Evolutionary conservation across 345 rosid species (phyloP).

Genomic region (Gossypium longicalyx): DNA sequence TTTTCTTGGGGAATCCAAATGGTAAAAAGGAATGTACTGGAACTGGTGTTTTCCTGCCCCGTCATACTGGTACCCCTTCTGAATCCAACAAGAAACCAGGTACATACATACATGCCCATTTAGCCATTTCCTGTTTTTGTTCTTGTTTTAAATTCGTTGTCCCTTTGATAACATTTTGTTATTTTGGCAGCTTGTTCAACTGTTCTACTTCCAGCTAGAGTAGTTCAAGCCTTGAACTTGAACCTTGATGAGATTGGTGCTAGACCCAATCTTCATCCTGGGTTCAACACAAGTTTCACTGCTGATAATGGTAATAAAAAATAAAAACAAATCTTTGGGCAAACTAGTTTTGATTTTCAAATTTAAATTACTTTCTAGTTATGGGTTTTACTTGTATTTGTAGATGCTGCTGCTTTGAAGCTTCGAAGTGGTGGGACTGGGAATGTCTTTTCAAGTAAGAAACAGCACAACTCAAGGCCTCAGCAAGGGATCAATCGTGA

Average conservation of each 20-base stretch:
- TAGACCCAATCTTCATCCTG: conserved; percentile 32
- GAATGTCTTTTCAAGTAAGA: conserved; percentile 18
- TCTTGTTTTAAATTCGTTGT: neutral
- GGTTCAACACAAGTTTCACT: conserved; percentile 21
- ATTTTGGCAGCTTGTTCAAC: conserved; percentile 35
- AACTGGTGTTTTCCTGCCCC: conserved; percentile 90
- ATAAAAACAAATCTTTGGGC: neutral
- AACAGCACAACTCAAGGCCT: conserved; percentile 25
- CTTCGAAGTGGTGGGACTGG: conserved; percentile 15
- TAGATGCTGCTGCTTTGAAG: conserved; percentile 27
- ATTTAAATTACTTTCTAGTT: neutral
- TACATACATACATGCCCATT: conserved; percentile 4
- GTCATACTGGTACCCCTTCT: conserved; percentile 30
- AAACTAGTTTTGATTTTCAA: neutral
- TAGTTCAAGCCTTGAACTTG: conserved; percentile 64
- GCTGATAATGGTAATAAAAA: conserved; percentile 21
- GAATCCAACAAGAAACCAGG: conserved; percentile 58
- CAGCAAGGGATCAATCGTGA: conserved; percentile 32
- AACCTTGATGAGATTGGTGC: conserved; percentile 40
- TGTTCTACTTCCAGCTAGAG: conserved; percentile 67
- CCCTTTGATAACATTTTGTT: neutral
- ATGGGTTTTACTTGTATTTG: neutral
- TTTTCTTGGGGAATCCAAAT: conserved; percentile 41
- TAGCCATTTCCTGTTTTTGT: neutral
- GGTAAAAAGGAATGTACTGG: conserved; percentile 60